Evolutionary conservation across 2,329 filamentous ascomycete genomes (phyloP), one percentile per base, ranked within the genome.

Genomic region (Neoascochyta sp.): DNA sequence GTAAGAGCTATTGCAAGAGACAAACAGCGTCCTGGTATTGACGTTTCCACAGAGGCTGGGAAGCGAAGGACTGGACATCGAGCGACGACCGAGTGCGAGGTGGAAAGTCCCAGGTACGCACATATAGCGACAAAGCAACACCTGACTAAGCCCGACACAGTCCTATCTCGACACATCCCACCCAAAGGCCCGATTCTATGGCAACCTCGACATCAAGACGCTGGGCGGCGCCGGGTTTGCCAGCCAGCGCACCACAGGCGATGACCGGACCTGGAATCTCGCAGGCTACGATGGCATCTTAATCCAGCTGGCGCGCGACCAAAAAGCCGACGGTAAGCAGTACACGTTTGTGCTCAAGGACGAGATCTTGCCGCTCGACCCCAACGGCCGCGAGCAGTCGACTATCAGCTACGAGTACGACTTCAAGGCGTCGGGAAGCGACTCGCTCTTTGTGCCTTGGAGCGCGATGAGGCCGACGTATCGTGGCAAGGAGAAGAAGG

Each of bases 201-300:
- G 86, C 3, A 68, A 69, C 14, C 71, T 92, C 12, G 85, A 92
- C 62, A 86, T 81, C 41, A 73, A 72, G 30, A 78, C 83, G 0
- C 76, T 92, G 0, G 85, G 85, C 15, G 85, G 84, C 16, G 86
- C 86, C 1, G 86, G 86, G 4, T 92, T 93, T 54, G 86, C 86
- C 7, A 86, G 81, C 4, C 86, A 90, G 57, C 75, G 81, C 25
- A 87, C 81, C 4, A 71, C 69, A 3, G 62, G 62, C 21, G 75
- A 78, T 6, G 64, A 73, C 21, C 62, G 70, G 9, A 63, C 64
- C 14, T 83, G 82, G 74, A 74, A 92, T 48, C 63, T 92, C 6
- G 74, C 73, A 1, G 52, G 47, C 8, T 83, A 80, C 46, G 71
- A 77, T 24, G 83, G 83, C 3, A 62, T 87, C 14, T 59, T 71